Conservation (phyloP, 352 stramenopile genomes). For the Globisporangium middletonii region DNA sequence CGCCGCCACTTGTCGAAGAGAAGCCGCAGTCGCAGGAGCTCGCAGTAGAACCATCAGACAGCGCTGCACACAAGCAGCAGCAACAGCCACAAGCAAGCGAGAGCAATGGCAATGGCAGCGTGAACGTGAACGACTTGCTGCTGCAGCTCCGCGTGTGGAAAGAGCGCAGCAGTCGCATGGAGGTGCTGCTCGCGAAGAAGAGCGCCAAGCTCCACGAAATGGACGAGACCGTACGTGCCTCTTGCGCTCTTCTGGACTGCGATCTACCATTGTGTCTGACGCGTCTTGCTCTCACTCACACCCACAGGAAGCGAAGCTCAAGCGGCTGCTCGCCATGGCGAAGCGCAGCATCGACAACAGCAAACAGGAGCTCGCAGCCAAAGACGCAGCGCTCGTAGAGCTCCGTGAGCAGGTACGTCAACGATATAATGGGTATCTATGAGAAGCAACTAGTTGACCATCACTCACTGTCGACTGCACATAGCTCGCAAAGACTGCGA, state of each 20-base stretch:
- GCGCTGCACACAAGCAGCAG: neutral
- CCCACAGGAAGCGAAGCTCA: conserved; percentile 66
- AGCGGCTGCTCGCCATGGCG: conserved; percentile 78
- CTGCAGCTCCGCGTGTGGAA: conserved; percentile 51
- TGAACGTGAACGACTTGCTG: conserved; percentile 18
- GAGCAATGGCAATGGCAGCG: neutral
- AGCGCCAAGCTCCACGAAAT: conserved; percentile 68
- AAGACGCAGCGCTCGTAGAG: conserved; percentile 44
- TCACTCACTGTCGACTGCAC: neutral
- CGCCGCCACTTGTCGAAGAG: conserved; percentile 4
- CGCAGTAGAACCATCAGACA: neutral
- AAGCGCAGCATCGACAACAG: conserved; percentile 89
- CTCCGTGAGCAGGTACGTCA: conserved; percentile 35
- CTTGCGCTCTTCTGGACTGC: neutral
- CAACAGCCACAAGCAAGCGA: neutral
- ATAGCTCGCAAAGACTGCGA: conserved; percentile 26
- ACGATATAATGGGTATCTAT: no score
- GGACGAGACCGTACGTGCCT: conserved; percentile 56
- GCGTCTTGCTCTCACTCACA: neutral
- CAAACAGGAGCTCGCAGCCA: conserved; percentile 71
- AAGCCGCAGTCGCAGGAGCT: neutral
- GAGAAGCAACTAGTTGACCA: neutral
- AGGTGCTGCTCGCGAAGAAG: conserved; percentile 63
- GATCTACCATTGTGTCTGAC: neutral
- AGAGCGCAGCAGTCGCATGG: conserved; percentile 50